A percentile compares a stretch with the other conserved stretches of the same genome.
Conservation (phyloP, 768 basidiomycete species). For the Serendipita sp. region DNA sequence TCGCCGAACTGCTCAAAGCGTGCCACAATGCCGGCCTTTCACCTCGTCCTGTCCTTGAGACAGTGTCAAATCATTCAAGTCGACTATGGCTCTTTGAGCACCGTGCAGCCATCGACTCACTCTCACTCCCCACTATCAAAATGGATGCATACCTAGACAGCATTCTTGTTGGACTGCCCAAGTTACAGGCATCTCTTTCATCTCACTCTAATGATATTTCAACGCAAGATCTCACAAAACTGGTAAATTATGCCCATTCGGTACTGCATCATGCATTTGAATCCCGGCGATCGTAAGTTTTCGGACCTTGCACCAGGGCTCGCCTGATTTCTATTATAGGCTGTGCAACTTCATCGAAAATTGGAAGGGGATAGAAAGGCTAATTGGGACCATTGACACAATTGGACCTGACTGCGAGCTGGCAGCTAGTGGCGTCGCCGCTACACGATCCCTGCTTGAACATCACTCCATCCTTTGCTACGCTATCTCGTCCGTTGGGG, state of each 20-base stretch:
- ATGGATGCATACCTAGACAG: constrained; percentile 50
- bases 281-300: constrained; percentile 43
- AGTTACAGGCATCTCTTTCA: constrained; percentile 42
- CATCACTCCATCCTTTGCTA: neutral
- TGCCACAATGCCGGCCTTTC: constrained; percentile 66
- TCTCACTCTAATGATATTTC: constrained; percentile 67
- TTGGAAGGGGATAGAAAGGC: neutral
- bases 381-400: neutral
- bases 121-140: constrained; percentile 19
- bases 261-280: constrained; percentile 52
- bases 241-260: constrained; percentile 62
- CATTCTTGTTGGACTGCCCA: constrained; percentile 47
- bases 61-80: constrained; percentile 39
- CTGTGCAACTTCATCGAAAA: neutral
- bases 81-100: constrained; percentile 53
- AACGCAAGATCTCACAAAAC: constrained; percentile 76
- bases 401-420: neutral
- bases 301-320: neutral
- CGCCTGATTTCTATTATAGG: neutral
- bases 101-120: constrained; percentile 11
- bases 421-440: neutral
- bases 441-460: neutral
- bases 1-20: constrained; percentile 81
- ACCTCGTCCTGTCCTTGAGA: constrained; percentile 50
- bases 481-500: neutral